Percentiles rank a stretch among this genome's conserved stretches.
phyloP scores from a whole-genome alignment of 2,329 filamentous ascomycete genomes.

The Pyricularia pennisetigena region DNA sequence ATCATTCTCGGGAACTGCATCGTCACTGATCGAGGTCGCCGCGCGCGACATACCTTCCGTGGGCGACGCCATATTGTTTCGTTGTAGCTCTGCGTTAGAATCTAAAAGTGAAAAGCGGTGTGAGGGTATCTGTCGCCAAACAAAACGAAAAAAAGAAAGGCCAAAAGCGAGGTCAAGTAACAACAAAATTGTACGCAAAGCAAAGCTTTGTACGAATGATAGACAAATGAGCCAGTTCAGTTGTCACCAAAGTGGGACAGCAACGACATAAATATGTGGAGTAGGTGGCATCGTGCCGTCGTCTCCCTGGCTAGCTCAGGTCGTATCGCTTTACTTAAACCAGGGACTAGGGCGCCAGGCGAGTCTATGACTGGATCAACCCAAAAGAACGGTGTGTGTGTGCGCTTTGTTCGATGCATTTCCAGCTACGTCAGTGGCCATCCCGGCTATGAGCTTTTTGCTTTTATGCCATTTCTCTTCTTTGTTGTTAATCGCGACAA shows the following conservation, averaged over 20 bases:
- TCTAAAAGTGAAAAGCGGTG: background rate
- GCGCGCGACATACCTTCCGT: constrained; percentile 7
- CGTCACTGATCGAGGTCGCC: constrained; percentile 26
- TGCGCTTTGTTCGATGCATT: background rate
- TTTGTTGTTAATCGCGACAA: background rate
- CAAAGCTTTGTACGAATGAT: background rate
- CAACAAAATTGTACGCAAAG: background rate
- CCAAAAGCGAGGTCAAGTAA: background rate
- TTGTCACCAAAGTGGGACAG: background rate
- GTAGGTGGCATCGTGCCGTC: background rate
- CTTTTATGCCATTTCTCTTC: background rate
- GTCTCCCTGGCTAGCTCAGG: background rate
- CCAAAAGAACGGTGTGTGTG: background rate
- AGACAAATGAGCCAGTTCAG: background rate
- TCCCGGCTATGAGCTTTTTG: background rate
- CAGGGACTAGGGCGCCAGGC: background rate
- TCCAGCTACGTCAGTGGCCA: background rate
- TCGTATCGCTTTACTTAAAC: background rate
- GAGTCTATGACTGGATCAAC: background rate
- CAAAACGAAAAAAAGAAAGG: too few relatives aligned
- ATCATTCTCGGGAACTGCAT: constrained; percentile 48
- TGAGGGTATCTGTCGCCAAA: background rate
- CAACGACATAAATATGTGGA: background rate
- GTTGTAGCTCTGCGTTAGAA: background rate
- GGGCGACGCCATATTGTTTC: background rate